Percentiles rank a stretch among this genome's conserved stretches.
Evolutionary conservation across 305 asterid genomes (phyloP).

Genomic region (Fraxinus angustifolia): DNA sequence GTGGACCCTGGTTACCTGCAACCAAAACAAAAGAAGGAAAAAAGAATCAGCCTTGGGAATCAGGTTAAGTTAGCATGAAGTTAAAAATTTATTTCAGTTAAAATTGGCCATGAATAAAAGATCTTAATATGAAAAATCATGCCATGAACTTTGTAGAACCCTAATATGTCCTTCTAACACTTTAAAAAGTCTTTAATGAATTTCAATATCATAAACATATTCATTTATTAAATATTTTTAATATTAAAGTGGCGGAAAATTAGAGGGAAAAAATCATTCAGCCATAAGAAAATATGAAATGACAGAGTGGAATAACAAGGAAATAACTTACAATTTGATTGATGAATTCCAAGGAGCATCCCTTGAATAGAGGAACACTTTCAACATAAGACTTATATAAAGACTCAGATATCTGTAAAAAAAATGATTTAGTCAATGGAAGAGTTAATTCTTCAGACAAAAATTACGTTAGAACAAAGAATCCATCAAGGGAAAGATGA

Average conservation of each 20-base stretch:
- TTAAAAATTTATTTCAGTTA: background rate
- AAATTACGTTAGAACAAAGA: background rate
- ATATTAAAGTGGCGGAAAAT: background rate
- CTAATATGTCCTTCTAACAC: background rate
- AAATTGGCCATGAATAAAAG: background rate
- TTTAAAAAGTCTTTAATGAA: background rate
- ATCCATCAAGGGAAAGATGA: background rate
- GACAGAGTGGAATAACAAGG: background rate
- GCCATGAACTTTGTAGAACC: background rate
- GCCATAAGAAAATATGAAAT: background rate
- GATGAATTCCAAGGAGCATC: conserved; percentile 74
- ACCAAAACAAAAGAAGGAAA: background rate
- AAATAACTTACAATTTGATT: conserved; percentile 70
- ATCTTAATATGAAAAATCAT: background rate
- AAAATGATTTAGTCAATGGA: conserved; percentile 7
- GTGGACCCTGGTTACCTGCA: conserved; percentile 74
- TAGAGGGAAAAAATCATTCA: background rate
- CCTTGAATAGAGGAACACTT: conserved; percentile 65
- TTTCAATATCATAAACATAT: background rate
- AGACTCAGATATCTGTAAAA: conserved; percentile 67
- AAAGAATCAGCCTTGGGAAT: background rate
- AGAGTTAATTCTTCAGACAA: background rate
- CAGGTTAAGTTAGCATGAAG: background rate
- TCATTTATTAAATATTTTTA: background rate
- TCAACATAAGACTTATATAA: conserved; percentile 57